A percentile compares a stretch with the other conserved stretches of the same genome.
phyloP scores from a whole-genome alignment of 768 basidiomycete species.

The Rhodotorula babjevae region DNA sequence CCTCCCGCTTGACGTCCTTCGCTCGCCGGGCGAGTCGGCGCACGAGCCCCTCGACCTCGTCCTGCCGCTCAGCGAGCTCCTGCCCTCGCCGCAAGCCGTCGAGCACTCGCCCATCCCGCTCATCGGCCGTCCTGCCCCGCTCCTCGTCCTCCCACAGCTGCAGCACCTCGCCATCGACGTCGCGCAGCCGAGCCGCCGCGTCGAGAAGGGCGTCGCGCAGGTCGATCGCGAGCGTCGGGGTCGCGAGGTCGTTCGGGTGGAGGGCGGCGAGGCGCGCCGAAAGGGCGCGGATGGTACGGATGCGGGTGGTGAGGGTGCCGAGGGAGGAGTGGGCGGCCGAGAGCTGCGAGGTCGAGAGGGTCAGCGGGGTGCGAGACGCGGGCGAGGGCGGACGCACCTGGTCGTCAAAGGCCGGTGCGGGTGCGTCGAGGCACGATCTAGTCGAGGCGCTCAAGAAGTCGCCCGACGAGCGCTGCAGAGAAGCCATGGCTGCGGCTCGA shows the following conservation, averaged over 20 bases:
- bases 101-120: not conserved
- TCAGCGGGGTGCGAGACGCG: too few relatives aligned
- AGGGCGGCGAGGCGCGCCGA: constrained; percentile 9
- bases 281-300: constrained; percentile 9
- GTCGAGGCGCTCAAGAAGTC: too few relatives aligned
- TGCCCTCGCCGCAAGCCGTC: not conserved
- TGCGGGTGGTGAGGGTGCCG: not conserved
- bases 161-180: not conserved
- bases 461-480: not conserved
- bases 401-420: not conserved
- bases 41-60: not conserved
- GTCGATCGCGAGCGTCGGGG: constrained; percentile 29
- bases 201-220: constrained; percentile 8
- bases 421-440: not conserved
- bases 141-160: constrained; percentile 16
- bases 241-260: constrained; percentile 23
- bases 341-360: not conserved
- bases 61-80: constrained; percentile 3
- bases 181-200: not conserved
- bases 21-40: not conserved
- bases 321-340: not conserved
- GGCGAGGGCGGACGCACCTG: not conserved
- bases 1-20: constrained; percentile 12
- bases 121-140: not conserved
- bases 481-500: not conserved